These are phyloP conservation scores for Metschnikowia santaceciliae DNA, from an alignment of 805 yeast species.

Conservation along the genomic window DNA sequence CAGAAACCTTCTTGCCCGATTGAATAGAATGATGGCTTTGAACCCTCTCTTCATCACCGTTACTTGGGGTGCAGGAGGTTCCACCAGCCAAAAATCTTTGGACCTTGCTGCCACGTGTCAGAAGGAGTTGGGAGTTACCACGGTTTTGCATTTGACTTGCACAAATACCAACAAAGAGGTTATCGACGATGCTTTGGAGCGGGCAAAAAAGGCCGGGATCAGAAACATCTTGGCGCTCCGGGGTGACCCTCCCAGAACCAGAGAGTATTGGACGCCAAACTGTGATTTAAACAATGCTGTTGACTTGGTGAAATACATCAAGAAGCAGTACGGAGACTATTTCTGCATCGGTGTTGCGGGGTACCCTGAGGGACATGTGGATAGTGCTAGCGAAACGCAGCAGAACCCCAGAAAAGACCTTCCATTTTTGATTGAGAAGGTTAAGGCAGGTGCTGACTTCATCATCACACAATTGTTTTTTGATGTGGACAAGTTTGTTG, in stretches of 20 bases:
- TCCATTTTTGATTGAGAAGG: constrained; percentile 76
- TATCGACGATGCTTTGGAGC: constrained; percentile 72
- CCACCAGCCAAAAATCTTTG: constrained; percentile 81
- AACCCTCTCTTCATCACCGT: constrained; percentile 89
- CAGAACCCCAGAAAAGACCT: constrained; percentile 70
- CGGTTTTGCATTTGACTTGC: constrained; percentile 93
- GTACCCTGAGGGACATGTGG: constrained; percentile 96
- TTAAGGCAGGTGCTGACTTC: constrained; percentile 93
- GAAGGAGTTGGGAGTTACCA: constrained; percentile 72
- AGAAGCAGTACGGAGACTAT: constrained; percentile 63
- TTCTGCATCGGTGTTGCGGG: constrained; percentile 97
- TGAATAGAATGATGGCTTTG: constrained; percentile 81
- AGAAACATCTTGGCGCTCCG: constrained; percentile 86
- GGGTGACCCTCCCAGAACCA: constrained; percentile 91
- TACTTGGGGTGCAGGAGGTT: constrained; percentile 99
- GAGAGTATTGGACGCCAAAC: constrained; percentile 53
- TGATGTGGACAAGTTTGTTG: constrained; percentile 73
- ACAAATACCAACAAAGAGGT: constrained; percentile 80
- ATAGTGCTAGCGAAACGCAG: constrained; percentile 63
- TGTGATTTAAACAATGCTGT: constrained; percentile 72
- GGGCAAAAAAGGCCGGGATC: constrained; percentile 75
- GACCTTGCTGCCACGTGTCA: constrained; percentile 79
- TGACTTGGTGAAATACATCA: constrained; percentile 82
- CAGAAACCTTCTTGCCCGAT: constrained; percentile 77
- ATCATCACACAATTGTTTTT: constrained; percentile 88